Base-by-base conservation (phyloP, 805 yeast genomes). In the Sugiyamaella valdiviana region DNA sequence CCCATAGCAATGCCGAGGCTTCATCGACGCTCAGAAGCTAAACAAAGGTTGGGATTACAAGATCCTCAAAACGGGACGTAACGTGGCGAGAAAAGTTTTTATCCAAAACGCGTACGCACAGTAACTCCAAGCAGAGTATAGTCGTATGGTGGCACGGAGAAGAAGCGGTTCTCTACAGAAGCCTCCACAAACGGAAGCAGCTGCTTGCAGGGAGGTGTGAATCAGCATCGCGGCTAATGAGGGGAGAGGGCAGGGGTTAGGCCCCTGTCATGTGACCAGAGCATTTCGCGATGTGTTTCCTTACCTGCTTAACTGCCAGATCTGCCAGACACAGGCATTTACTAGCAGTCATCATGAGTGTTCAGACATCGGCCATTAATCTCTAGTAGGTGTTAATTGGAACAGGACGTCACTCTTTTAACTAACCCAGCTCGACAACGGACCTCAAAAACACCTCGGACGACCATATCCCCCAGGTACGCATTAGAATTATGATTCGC, bases 361-460 rank as follows among this genome's bases (percentile, higher is more conserved):
- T 36, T 6, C 57, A 51, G 42, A 41, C 39, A 23, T 15, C 44
- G 7, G 41, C 54, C 14, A 38, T 55, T 22, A 56, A 55, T 41
- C 44, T 55, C 29, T 56, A 55, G 58, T 55, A 52, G 29, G 58
- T 54, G 7, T 14, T 26, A 20, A 9, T 40, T 36, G 14, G 36
- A 12, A 32, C 21, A 17, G 17, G 2, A 10, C 23, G 3, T 45
- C 16, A n/a, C 35, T n/a, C 19, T 29, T 22, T 2, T n/a, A 14
- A 35, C 48, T 51, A 50, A 44, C 45, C n/a, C 39, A 61, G 65
- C 43, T 63, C 67, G 12, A 32, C 56, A 7, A 29, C 58, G 12
- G 66, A 64, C 29, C 47, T 64, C 49, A 64, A 64, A 46, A 54
- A 49, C 39, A 54, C 60, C 32, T 53, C 63, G 2, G 68, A 64